Percentiles rank a stretch among this genome's conserved stretches.
phyloP scores from a whole-genome alignment of 768 basidiomycete species.

The Lentinus brumalis region DNA sequence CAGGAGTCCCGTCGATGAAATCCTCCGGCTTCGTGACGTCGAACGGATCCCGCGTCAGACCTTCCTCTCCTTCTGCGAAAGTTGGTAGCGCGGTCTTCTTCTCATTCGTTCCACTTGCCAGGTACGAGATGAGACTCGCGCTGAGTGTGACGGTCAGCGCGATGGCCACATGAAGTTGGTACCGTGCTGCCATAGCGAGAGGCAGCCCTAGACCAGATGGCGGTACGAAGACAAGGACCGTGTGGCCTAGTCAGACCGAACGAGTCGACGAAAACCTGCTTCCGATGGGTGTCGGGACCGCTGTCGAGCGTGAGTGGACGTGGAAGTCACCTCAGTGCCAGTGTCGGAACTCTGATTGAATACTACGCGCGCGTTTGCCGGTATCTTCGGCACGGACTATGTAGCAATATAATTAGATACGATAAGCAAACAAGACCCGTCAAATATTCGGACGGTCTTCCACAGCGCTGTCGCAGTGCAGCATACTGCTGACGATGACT shows the following conservation, averaged over 20 bases:
- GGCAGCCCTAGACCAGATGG: not conserved
- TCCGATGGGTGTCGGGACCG: not conserved
- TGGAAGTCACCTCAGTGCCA: not conserved
- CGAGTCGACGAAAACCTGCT: too few species aligned
- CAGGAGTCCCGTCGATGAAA: slow-evolving; percentile 62
- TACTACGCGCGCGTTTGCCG: not conserved
- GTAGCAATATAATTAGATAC: not conserved
- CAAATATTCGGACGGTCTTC: not conserved
- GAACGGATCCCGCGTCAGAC: slow-evolving; percentile 54
- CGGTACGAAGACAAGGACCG: too few species aligned
- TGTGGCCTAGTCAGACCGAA: too few species aligned
- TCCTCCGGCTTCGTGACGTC: slow-evolving; percentile 77
- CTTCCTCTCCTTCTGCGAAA: slow-evolving; percentile 29
- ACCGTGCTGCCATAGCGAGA: slow-evolving; percentile 50
- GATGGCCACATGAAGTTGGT: slow-evolving; percentile 57
- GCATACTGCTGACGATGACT: too few species aligned
- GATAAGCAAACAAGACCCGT: not conserved
- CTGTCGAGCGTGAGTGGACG: not conserved
- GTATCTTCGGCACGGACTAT: not conserved
- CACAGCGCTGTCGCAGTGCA: too few species aligned
- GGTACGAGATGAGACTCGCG: slow-evolving; percentile 47
- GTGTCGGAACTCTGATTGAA: not conserved
- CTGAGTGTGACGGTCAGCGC: slow-evolving; percentile 45
- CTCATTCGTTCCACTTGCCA: slow-evolving; percentile 41
- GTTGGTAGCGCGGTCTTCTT: slow-evolving; percentile 53